Percentiles rank a stretch among this genome's conserved stretches.
Evolutionary conservation across 2,329 filamentous ascomycete genomes (phyloP).

Genomic region (Diaporthe citri): DNA sequence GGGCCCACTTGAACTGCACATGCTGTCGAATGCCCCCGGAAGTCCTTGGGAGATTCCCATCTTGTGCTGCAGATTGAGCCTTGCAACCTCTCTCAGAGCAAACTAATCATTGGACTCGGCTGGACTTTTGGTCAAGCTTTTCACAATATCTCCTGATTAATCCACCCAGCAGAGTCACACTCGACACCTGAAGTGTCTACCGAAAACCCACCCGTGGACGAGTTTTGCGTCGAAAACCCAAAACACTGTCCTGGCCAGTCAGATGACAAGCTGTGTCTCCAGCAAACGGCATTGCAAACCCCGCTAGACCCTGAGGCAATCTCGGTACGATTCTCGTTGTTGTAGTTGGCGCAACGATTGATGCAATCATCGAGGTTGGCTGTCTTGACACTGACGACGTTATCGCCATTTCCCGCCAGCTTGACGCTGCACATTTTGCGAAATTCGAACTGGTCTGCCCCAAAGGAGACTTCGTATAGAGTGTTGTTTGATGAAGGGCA

Average conservation of each 20-base stretch:
- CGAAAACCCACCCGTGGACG: background rate
- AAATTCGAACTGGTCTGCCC: background rate
- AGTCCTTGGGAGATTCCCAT: background rate
- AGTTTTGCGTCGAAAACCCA: background rate
- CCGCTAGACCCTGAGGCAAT: background rate
- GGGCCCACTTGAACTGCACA: too few species aligned
- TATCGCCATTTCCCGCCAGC: background rate
- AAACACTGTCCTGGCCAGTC: background rate
- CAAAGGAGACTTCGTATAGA: background rate
- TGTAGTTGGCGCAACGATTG: background rate
- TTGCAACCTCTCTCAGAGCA: background rate
- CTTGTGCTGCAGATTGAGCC: background rate
- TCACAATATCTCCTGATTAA: background rate
- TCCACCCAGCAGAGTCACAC: constrained; percentile 8
- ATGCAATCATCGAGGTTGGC: background rate
- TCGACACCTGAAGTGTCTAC: too few species aligned
- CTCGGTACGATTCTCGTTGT: background rate
- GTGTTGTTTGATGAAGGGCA: background rate
- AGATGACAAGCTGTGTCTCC: background rate
- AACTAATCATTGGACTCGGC: background rate
- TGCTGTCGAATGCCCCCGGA: background rate
- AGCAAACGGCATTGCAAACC: constrained; percentile 1
- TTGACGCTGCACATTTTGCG: background rate
- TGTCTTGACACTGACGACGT: background rate
- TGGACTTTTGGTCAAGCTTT: background rate